Conservation (phyloP, 2,329 filamentous ascomycete genomes). For the Conoideocrella luteorostrata region DNA sequence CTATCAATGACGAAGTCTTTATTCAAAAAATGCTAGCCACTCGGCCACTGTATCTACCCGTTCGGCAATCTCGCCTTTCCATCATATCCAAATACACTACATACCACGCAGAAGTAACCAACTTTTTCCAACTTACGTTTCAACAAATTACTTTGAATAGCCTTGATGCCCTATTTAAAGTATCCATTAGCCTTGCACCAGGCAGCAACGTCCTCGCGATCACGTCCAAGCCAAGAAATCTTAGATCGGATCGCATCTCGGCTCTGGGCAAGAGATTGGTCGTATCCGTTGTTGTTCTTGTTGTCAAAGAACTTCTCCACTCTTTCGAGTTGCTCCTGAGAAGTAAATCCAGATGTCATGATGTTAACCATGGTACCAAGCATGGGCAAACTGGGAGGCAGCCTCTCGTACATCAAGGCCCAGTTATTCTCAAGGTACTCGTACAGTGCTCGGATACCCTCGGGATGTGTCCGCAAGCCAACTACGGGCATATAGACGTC, state of each 20-base stretch:
- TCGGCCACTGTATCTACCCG: no score
- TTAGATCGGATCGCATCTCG: slow-evolving; percentile 80
- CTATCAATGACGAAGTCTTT: no score
- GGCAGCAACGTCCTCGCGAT: slow-evolving; percentile 17
- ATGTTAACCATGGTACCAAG: slow-evolving; percentile 78
- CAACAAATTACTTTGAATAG: background rate
- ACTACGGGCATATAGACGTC: slow-evolving; percentile 87
- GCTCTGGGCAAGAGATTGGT: slow-evolving; percentile 84
- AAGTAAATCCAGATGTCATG: slow-evolving; percentile 74
- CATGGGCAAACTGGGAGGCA: slow-evolving; percentile 83
- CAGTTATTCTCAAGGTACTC: slow-evolving; percentile 81
- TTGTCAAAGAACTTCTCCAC: slow-evolving; percentile 75
- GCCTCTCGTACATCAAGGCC: slow-evolving; percentile 72
- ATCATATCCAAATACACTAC: no score
- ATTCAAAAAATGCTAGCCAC: no score
- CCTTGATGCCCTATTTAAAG: background rate
- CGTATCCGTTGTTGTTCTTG: slow-evolving; percentile 79
- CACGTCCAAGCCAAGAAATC: slow-evolving; percentile 26
- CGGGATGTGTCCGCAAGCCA: slow-evolving; percentile 68
- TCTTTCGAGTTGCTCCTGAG: slow-evolving; percentile 64
- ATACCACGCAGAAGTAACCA: no score
- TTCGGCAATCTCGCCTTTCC: background rate
- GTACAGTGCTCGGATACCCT: slow-evolving; percentile 76
- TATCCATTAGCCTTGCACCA: slow-evolving; percentile 21
- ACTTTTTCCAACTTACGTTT: background rate